Conservation (phyloP, 345 rosid genomes). For the Citrus glauca region DNA sequence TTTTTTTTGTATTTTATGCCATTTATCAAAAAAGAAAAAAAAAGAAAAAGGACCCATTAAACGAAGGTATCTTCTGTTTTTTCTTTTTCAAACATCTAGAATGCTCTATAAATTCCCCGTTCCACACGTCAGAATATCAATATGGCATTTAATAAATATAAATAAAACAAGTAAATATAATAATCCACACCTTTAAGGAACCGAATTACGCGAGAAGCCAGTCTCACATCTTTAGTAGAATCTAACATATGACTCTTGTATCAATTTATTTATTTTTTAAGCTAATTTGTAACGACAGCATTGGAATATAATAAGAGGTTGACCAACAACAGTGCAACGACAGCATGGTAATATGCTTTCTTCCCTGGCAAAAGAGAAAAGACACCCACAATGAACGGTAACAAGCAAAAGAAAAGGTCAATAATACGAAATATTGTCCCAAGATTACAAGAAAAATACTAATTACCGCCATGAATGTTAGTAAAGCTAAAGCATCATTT, state of each 20-base stretch:
- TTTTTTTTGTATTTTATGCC: too few relatives aligned
- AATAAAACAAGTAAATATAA: background rate
- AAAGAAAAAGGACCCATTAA: too few relatives aligned
- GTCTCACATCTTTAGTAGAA: too few relatives aligned
- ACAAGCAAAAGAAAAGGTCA: background rate
- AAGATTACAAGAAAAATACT: background rate
- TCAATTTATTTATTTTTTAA: too few relatives aligned
- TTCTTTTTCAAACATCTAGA: background rate
- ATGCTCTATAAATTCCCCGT: background rate
- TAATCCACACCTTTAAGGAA: background rate
- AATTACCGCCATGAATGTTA: background rate
- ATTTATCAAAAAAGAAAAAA: too few relatives aligned
- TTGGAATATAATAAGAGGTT: background rate
- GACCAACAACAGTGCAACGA: background rate
- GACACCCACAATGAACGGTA: slow-evolving; percentile 3
- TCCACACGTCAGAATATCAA: background rate
- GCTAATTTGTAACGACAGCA: too few relatives aligned
- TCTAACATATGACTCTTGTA: too few relatives aligned
- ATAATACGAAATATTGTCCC: background rate
- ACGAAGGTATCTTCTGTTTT: too few relatives aligned
- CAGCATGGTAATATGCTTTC: slow-evolving; percentile 6
- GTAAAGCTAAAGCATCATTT: background rate
- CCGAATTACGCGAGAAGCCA: background rate
- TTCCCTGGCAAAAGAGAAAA: background rate
- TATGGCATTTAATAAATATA: background rate